These are phyloP conservation scores for Pseudopyrenochaeta lycopersici DNA, from an alignment of 2,329 filamentous ascomycete species.

Conservation along the genomic window DNA sequence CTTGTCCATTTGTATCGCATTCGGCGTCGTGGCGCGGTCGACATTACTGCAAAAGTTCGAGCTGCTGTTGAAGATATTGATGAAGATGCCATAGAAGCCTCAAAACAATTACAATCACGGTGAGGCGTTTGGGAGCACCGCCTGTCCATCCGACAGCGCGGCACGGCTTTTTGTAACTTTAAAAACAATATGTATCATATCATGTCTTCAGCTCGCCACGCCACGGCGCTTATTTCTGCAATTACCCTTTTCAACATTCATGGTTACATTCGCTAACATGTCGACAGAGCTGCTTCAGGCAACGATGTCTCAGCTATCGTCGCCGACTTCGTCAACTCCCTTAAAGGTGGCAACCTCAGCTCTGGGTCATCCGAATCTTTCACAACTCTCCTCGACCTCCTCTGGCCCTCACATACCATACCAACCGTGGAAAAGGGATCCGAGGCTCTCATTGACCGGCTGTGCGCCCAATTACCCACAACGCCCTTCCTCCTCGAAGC, in stretches of 20 bases:
- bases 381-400: conserved; percentile 85
- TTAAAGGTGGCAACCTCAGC: conserved; percentile 65
- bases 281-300: conserved; percentile 58
- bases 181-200: conserved; percentile 46
- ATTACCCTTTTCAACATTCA: conserved; percentile 7
- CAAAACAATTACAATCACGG: conserved; percentile 24
- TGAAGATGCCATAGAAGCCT: conserved; percentile 22
- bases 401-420: conserved; percentile 79
- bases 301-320: conserved; percentile 79
- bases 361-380: conserved; percentile 69
- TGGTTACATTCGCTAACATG: conserved; percentile 30
- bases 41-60: conserved; percentile 31
- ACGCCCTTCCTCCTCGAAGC: conserved; percentile 79
- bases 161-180: conserved; percentile 47
- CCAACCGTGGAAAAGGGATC: conserved; percentile 77
- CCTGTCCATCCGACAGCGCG: conserved; percentile 28
- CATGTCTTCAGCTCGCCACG: conserved; percentile 34
- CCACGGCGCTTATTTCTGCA: conserved; percentile 37
- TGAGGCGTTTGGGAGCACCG: conserved; percentile 46
- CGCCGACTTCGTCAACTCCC: conserved; percentile 86
- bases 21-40: conserved; percentile 48
- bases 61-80: conserved; percentile 29
- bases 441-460: conserved; percentile 71
- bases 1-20: conserved; percentile 44
- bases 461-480: conserved; percentile 82